These are phyloP conservation scores for Phytophthora chlamydospora DNA, from an alignment of 352 stramenopile genomes.

Conservation along the genomic window DNA sequence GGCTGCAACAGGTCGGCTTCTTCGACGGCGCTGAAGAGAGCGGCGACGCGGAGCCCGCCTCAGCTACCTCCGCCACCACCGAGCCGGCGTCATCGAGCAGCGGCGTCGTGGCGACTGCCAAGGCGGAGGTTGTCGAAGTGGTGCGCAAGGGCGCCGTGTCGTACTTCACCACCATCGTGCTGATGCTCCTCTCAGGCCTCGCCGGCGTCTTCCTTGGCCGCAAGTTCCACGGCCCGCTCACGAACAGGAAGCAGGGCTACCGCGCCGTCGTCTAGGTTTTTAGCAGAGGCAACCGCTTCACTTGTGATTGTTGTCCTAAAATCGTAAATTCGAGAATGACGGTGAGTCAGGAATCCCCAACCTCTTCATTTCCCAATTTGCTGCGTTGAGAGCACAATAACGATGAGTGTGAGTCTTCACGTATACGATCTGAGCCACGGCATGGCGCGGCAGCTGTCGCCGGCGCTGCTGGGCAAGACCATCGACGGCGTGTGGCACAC, in stretches of 20 bases:
- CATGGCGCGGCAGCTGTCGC: constrained; percentile 89
- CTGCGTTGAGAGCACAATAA: constrained; percentile 7
- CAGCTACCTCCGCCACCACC: constrained; percentile 5
- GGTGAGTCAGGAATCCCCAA: neutral
- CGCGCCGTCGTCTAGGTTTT: constrained; percentile 44
- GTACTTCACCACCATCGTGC: constrained; percentile 56
- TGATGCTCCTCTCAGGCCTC: constrained; percentile 51
- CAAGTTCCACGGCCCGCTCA: constrained; percentile 54
- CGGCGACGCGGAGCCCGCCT: constrained; percentile 10
- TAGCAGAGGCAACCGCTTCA: neutral
- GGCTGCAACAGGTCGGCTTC: constrained; percentile 80
- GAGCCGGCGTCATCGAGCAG: constrained; percentile 21
- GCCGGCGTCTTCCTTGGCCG: constrained; percentile 61
- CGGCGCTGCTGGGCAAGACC: constrained; percentile 90
- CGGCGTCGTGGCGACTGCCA: constrained; percentile 19
- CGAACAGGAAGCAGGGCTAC: constrained; percentile 54
- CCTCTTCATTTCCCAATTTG: constrained; percentile 20
- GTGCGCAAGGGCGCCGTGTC: constrained; percentile 40
- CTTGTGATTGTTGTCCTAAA: too few relatives aligned
- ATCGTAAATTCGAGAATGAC: constrained; percentile 18
- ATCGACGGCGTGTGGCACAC: constrained; percentile 96
- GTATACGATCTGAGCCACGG: constrained; percentile 97
- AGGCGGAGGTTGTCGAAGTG: constrained; percentile 20
- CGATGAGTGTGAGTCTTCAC: constrained; percentile 81
- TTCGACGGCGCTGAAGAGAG: constrained; percentile 47